Evolutionary conservation across 805 yeast genomes (phyloP), one percentile per base, ranked within the genome.

Genomic region (Saccharomycopsis sp.): DNA sequence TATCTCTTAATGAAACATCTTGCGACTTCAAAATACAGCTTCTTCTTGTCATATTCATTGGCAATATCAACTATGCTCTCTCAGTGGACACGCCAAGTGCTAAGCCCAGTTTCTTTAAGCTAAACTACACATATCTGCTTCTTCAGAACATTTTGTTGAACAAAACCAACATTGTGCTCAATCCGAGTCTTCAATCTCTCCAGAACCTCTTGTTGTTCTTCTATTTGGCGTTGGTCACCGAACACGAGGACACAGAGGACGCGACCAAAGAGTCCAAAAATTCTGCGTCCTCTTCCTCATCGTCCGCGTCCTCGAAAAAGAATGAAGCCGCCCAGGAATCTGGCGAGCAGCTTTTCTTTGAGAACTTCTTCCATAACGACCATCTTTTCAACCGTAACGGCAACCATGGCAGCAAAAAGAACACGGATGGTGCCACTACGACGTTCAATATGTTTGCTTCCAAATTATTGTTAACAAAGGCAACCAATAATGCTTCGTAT

Each of bases 171-270:
- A 22, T 17, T 41, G 64, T 24, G 52, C 55, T 47, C 58, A 49
- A 55, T 19, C 76, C 79, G 5, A 74, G 79, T 2, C 66, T 79
- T 24, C 73, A 70, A 60, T 82, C 78, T 64, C 68, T 82, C 35
- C 84, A 81, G 65, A 79, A 82, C 12, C 75, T 78, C 54, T 68
- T 80, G 47, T 64, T 82, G 59, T 72, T 80, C 58, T 72, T 81
- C 56, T 77, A 79, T 64, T 80, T 78, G 65, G 72, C 83, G 5
- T 69, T 80, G 14, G 64, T 73, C 52, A 71, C 77, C 2, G 75
- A 75, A 59, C 74, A 75, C 62, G 75, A 75, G 58, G 78, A 74
- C 57, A 73, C 74, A 63, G 72, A 72, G 3, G 68, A 71, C 58
- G 76, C 64, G 68, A 73, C 55, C 69, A 74, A 38, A 71, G 72